phyloP scores from a whole-genome alignment of 2,329 filamentous ascomycete genomes.

The Diplodia scrobiculata region DNA sequence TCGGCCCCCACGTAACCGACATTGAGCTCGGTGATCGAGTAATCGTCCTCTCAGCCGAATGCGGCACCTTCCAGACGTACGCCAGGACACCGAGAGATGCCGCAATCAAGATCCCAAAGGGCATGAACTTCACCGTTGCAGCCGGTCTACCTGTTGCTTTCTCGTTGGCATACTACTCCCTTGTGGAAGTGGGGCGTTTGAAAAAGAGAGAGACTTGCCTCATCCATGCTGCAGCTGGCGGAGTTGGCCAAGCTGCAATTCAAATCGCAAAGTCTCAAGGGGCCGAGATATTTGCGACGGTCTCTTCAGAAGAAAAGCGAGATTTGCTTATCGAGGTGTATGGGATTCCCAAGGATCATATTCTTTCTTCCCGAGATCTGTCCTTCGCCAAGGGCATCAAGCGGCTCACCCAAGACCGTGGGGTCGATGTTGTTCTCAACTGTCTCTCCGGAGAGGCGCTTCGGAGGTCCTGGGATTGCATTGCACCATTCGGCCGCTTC shows the following conservation, averaged over 20 bases:
- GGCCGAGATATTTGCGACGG: slow-evolving; percentile 34
- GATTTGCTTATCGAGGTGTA: slow-evolving; percentile 12
- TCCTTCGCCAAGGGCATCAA: slow-evolving; percentile 35
- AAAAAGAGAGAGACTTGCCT: slow-evolving; percentile 17
- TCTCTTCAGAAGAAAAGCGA: slow-evolving; percentile 18
- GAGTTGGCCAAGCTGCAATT: slow-evolving; percentile 18
- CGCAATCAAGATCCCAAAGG: slow-evolving; percentile 13
- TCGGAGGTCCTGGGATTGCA: slow-evolving; percentile 33
- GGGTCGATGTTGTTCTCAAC: slow-evolving; percentile 41
- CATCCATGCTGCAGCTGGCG: slow-evolving; percentile 15
- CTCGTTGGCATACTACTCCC: slow-evolving; percentile 6
- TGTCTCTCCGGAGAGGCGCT: slow-evolving; percentile 34
- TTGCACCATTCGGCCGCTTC: slow-evolving; percentile 39
- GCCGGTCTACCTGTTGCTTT: slow-evolving; percentile 8
- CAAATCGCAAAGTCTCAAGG: slow-evolving; percentile 34
- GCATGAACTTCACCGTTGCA: slow-evolving; percentile 7
- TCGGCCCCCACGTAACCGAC: slow-evolving; percentile 1
- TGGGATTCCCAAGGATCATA: not conserved
- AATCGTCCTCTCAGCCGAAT: slow-evolving; percentile 9
- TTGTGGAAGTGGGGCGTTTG: slow-evolving; percentile 10
- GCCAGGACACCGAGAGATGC: slow-evolving; percentile 10
- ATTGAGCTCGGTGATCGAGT: slow-evolving; percentile 25
- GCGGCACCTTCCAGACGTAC: slow-evolving; percentile 25
- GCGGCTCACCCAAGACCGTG: slow-evolving; percentile 32
- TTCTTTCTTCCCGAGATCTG: slow-evolving; percentile 12